phyloP scores from a whole-genome alignment of 2,329 filamentous ascomycete species.

The Trichoderma atrobrunneum region DNA sequence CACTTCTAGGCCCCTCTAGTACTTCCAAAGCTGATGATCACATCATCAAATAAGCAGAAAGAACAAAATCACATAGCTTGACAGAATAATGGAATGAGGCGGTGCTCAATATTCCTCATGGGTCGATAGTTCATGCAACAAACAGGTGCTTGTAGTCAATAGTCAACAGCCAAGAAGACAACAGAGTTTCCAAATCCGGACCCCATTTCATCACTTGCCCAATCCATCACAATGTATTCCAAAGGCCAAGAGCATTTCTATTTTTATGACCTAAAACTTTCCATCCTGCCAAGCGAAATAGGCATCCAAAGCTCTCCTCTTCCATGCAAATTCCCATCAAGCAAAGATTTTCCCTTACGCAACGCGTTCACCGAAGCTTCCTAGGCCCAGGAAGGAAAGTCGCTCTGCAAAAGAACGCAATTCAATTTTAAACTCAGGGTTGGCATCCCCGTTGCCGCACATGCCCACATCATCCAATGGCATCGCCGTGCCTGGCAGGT shows the following conservation, averaged over 20 bases:
- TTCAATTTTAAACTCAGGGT: constrained; percentile 4
- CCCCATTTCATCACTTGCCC: background rate
- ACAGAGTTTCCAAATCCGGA: background rate
- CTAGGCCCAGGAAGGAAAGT: background rate
- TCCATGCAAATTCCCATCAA: background rate
- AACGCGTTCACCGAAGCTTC: background rate
- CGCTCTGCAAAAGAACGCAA: background rate
- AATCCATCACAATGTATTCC: background rate
- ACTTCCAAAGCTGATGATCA: background rate
- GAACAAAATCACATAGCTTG: background rate
- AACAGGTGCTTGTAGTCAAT: background rate
- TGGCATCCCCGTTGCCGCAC: background rate
- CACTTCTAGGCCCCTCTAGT: background rate
- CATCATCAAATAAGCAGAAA: background rate
- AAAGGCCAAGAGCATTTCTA: background rate
- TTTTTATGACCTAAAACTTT: background rate
- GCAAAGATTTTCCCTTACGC: background rate
- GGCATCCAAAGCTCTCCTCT: background rate
- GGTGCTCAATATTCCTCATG: background rate
- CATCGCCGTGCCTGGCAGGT: constrained; percentile 1
- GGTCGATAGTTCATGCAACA: background rate
- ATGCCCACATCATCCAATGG: background rate
- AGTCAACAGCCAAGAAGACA: background rate
- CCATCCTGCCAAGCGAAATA: background rate
- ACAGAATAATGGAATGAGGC: background rate